Evolutionary conservation across 257 asterid species (phyloP), one percentile per base, ranked within the genome.

Genomic region (Verbena officinalis): DNA sequence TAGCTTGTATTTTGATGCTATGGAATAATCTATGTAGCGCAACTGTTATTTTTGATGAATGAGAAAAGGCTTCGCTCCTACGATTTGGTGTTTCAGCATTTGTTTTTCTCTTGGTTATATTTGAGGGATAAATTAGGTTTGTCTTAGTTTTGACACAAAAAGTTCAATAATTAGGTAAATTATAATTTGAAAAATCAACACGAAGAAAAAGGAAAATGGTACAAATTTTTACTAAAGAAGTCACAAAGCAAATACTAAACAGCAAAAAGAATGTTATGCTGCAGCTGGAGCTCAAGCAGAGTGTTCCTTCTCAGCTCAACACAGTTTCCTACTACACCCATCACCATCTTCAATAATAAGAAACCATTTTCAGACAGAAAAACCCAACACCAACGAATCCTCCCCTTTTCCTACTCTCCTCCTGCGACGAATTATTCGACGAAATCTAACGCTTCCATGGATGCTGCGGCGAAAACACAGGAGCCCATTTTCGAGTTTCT

Each of bases 401-500:
- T 64, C 10, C 62, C 4, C 51, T 67, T 62, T 9, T 60, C 80
- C 23, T 34, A 45, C 36, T 49, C 65, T 40, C 48, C 49, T 13
- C 9, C 73, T 12, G 38, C 79, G 15, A 11, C 73, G 9, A 58
- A 48, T 52, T 38, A 16, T 31, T 69, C 78, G 53, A 75, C 46
- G 24, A 59, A 66, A 65, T 75, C 76, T 4, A 20, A 30, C 63
- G 48, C 49, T 48, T 7, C 57, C 40, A 83, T 83, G 86, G 79
- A 78, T 59, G 63, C 78, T 50, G 53, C 59, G 19, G 55, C 60
- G 4, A 57, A 69, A 70, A 51, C 78, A 23, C 74, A 63, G 42
- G 77, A 77, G 21, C 64, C 84, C 55, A 31, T 55, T n/a, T 83
- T 82, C 68, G 80, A 67, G 1, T 88, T 91, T 70, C 90, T 86